Percentiles rank a stretch among this genome's conserved stretches.
Conservation (phyloP, 2,329 filamentous ascomycete species). For the Aspergillus eucalypticola region DNA sequence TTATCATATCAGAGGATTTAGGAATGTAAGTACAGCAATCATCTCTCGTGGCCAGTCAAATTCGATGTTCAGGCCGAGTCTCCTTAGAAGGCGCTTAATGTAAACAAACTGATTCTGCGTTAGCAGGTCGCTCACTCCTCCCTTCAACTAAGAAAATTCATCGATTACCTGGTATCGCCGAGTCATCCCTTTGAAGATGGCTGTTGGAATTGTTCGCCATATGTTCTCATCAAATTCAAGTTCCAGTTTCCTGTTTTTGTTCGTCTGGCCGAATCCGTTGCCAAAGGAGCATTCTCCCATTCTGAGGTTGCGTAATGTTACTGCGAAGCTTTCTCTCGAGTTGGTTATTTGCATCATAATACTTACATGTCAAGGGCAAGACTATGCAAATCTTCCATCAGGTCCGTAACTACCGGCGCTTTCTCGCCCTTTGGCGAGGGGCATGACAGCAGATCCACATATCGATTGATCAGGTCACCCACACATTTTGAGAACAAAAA, state of each 20-base stretch:
- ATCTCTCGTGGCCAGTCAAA: slow-evolving; percentile 10
- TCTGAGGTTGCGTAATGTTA: neutral
- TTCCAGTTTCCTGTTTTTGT: neutral
- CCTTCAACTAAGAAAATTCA: too few species aligned
- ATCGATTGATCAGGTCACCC: neutral
- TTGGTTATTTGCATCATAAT: too few species aligned
- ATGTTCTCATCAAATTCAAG: neutral
- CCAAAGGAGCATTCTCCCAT: slow-evolving; percentile 11
- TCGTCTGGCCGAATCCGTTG: neutral
- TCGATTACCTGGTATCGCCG: neutral
- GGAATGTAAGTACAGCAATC: neutral
- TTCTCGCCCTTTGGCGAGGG: too few species aligned
- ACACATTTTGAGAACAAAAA: neutral
- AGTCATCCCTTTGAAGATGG: slow-evolving; percentile 3
- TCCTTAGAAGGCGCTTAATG: slow-evolving; percentile 1
- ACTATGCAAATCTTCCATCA: slow-evolving; percentile 8
- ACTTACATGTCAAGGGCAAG: slow-evolving; percentile 6
- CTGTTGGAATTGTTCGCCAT: neutral
- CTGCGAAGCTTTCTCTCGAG: too few species aligned
- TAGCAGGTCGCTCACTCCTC: neutral
- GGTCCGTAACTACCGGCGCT: neutral
- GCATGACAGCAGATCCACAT: neutral
- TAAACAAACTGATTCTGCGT: neutral
- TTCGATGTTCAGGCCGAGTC: neutral
- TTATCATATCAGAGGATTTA: too few species aligned